A percentile compares a stretch with the other conserved stretches of the same genome.
phyloP scores from a whole-genome alignment of 2,329 filamentous ascomycete species.

The Colletotrichum horii region DNA sequence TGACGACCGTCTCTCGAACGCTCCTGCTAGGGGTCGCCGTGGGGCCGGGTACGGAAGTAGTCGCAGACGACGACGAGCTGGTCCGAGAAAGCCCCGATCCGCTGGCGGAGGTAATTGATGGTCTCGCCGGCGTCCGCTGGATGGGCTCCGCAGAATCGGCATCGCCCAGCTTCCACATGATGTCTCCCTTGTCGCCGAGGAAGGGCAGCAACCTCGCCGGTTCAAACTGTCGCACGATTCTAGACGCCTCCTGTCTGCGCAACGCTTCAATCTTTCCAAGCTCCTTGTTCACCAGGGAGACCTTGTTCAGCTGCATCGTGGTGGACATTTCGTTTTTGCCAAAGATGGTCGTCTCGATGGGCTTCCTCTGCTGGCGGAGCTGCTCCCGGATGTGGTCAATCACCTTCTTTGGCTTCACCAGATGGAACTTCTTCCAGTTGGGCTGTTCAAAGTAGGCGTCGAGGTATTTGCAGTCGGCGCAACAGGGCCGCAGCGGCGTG shows the following conservation, averaged over 20 bases:
- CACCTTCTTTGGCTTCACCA: background rate
- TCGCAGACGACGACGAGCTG: background rate
- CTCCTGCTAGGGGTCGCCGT: background rate
- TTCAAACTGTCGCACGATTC: background rate
- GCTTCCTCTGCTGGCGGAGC: conserved; percentile 6
- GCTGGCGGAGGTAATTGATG: background rate
- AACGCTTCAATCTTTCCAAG: background rate
- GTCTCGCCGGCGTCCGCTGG: background rate
- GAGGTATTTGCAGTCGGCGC: conserved; percentile 1
- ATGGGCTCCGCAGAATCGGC: background rate
- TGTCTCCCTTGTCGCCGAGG: conserved; percentile 1
- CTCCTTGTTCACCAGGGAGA: conserved; percentile 4
- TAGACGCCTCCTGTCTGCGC: conserved; percentile 6
- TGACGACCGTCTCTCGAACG: background rate
- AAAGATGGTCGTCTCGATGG: background rate
- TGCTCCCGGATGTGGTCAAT: background rate
- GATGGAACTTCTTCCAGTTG: conserved; percentile 3
- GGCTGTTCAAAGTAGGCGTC: conserved; percentile 9
- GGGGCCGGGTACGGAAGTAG: background rate
- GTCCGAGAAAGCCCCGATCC: background rate
- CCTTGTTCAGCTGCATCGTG: conserved; percentile 14
- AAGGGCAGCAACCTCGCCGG: conserved; percentile 5
- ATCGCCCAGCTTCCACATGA: conserved; percentile 13
- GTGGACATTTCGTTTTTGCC: background rate
- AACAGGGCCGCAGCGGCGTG: conserved; percentile 2